Evolutionary conservation across 148 eudicot genomes (phyloP), one percentile per base, ranked within the genome.

Genomic region (Nepenthes mirabilis): DNA sequence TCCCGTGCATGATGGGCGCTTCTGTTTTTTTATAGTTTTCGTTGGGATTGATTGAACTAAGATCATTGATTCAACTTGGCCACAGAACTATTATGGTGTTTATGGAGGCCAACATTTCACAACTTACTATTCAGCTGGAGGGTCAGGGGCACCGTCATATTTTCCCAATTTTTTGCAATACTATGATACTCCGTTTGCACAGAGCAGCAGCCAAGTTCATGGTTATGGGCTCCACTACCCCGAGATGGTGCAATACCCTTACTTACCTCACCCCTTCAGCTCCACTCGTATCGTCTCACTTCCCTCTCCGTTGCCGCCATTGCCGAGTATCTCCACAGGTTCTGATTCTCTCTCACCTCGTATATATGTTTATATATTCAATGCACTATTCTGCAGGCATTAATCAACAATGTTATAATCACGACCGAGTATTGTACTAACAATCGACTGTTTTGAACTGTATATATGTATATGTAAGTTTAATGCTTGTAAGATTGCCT

Each of bases 211-310:
- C 72, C 85, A 80, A 59, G 75, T 56, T 50, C 77, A 72, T 62
- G 69, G 72, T 36, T 74, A 50, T 77, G 84, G 84, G 65, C 71
- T 65, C 64, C 84, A 80, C 43, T 65, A 74, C 32, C 73, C 72
- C 32, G 79, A 71, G 6, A 77, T 77, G 81, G 61, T 74, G 60
- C 81, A 80, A 59, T 77, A 77, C 76, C 74, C 80, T 53, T 70
- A 67, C 48, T 49, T 77, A 55, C 76, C 78, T 56, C 81, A 60
- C 10, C 76, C 60, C 34, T 66, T 59, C 40, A 49, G 59, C 52
- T 68, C 81, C 33, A 23, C 58, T 53, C 74, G 71, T 4, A 76
- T 80, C 74, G 69, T 73, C 56, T 65, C 81, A 4, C 81, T 70
- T 43, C 84, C 84, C 59, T 65, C 81, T 68, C 68, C 81, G 40